Base-by-base conservation (phyloP, 1,284 basidiomycete species). In the Apiotrichum mycotoxinovorans region DNA sequence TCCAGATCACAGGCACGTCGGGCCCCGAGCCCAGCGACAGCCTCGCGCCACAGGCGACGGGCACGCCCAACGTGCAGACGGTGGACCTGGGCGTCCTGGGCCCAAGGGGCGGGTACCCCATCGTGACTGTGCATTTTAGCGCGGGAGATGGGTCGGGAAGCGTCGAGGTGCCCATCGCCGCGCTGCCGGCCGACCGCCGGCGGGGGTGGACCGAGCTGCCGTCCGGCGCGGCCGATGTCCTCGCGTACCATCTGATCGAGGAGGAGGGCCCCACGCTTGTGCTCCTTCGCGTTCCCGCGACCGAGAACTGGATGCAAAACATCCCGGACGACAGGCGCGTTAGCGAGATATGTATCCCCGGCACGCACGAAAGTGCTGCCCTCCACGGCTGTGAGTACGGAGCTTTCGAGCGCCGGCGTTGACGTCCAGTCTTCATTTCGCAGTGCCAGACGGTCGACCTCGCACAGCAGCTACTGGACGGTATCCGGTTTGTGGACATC, bases 401-500 rank as follows among this genome's bases (percentile, higher is more conserved):
- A 15, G 34, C 49, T n/a, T n/a, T n/a, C 2, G 27, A 20, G 4
- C 27, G n/a, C 37, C 17, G 9, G 14, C 23, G 23, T 34, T 52
- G n/a, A 51, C 26, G 7, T n/a, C 10, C 44, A 71, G 70, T 55
- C 53, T 73, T 71, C 2, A 67, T 76, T 33, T 73, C 71, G 1
- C 71, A 77, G 57, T 79, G 77, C 55, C 77, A 78, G 55, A 68
- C 74, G 27, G 64, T 68, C 0, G 60, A 41, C 48, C n/a, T 75
- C 18, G 56, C 51, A 4, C 65, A 68, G n/a, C 77, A 78, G 63
- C 65, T 78, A 14, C 38, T 55, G 2, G 74, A 76, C 33, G 77
- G 89, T 1, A 86, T 93, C 56, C 85, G 91, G 5, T 82, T 89
- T 51, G 69, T 93, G 41, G 91, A 95, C 67, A 79, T 95, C 51